phyloP scores from a whole-genome alignment of 805 yeast genomes.

The Yamadazyma ubonensis region DNA sequence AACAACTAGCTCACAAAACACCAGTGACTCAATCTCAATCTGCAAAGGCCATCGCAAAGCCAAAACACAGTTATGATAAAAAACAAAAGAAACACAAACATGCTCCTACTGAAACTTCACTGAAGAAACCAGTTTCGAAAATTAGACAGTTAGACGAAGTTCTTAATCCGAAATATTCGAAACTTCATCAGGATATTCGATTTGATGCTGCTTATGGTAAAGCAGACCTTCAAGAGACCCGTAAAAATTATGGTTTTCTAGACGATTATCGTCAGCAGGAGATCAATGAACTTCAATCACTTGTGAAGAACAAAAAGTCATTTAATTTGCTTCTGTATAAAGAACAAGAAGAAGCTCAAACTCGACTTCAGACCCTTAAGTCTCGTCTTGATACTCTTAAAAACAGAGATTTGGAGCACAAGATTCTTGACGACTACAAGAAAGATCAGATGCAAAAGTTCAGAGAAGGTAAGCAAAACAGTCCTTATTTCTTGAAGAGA shows the following conservation, averaged over 20 bases:
- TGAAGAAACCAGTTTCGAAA: constrained; percentile 67
- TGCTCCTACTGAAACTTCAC: constrained; percentile 80
- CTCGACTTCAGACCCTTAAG: constrained; percentile 58
- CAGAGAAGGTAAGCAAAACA: constrained; percentile 48
- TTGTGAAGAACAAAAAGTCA: constrained; percentile 55
- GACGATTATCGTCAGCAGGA: constrained; percentile 84
- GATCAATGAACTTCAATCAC: constrained; percentile 53
- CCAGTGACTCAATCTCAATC: background rate
- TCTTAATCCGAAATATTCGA: constrained; percentile 36
- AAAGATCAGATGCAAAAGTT: constrained; percentile 46
- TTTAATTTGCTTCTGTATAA: constrained; percentile 37
- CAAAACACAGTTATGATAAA: background rate
- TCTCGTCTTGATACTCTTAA: constrained; percentile 67
- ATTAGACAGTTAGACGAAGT: constrained; percentile 76
- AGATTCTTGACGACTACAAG: constrained; percentile 62
- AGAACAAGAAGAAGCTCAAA: constrained; percentile 54
- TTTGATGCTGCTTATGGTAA: constrained; percentile 89
- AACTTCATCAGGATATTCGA: constrained; percentile 74
- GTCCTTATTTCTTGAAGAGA: constrained; percentile 59
- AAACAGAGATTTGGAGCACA: constrained; percentile 70
- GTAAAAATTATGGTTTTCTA: constrained; percentile 79
- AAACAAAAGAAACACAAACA: constrained; percentile 58
- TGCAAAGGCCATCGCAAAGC: background rate
- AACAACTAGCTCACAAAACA: background rate
- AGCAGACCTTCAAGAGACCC: constrained; percentile 63